These are phyloP conservation scores for Kwoniella dejecticola DNA, from an alignment of 768 basidiomycete species.

Conservation along the genomic window DNA sequence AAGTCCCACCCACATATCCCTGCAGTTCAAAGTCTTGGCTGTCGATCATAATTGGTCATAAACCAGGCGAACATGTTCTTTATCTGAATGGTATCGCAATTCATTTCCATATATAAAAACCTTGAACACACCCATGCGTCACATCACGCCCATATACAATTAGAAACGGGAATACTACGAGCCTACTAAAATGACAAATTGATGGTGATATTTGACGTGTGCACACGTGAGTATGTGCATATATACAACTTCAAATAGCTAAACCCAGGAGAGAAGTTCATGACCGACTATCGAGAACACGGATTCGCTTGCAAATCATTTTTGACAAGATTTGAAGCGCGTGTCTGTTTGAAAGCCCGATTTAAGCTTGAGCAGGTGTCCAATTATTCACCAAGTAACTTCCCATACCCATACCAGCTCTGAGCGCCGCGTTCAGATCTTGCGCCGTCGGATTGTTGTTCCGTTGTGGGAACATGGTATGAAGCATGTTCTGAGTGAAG, in stretches of 20 bases:
- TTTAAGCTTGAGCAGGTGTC: slow-evolving; percentile 7
- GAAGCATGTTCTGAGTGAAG: slow-evolving; percentile 32
- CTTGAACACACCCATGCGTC: not conserved
- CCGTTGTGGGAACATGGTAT: slow-evolving; percentile 36
- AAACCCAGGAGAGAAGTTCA: too few relatives aligned
- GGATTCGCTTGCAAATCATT: not conserved
- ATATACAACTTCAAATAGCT: too few relatives aligned
- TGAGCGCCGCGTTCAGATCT: slow-evolving; percentile 31
- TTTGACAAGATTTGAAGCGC: not conserved
- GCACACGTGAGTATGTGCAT: not conserved
- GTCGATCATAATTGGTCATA: too few relatives aligned
- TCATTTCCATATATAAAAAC: not conserved
- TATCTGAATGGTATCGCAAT: slow-evolving; percentile 6
- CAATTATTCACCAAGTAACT: slow-evolving; percentile 7
- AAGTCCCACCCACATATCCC: too few relatives aligned
- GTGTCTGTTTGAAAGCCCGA: not conserved
- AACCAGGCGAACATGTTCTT: too few relatives aligned
- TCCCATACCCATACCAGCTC: slow-evolving; percentile 39
- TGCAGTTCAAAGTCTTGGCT: too few relatives aligned
- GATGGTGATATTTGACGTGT: not conserved
- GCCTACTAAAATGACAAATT: not conserved
- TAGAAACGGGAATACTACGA: not conserved
- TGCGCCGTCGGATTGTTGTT: slow-evolving; percentile 20
- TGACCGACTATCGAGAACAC: too few relatives aligned
- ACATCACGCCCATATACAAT: not conserved